Base-by-base conservation (phyloP, 2,329 filamentous ascomycete genomes). In the Aspergillus spinulosporus region DNA sequence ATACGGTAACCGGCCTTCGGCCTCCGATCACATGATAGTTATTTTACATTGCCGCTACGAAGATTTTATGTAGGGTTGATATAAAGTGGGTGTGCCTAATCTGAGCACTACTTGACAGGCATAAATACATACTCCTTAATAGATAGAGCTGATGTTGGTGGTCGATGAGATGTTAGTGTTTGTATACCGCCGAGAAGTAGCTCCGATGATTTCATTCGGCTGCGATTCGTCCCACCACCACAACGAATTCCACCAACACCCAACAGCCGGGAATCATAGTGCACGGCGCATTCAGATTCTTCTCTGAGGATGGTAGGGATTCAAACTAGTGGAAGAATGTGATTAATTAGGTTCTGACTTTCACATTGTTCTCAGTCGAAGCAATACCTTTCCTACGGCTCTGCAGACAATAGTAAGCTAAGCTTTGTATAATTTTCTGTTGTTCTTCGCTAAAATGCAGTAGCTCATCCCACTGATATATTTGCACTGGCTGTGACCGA, bases 351-450 rank as follows among this genome's bases (percentile, higher is more conserved):
- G 21, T 37, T 52, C 46, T 49, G 56, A 53, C 57, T 45, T 43
- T 7, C 15, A 36, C 28, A 50, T 47, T 29, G 9, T 53, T 58
- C 31, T 58, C 55, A 97, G 94, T 99, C 94, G 54, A 97, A 97
- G 80, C 94, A 97, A 87, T 99, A 97, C 74, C 84, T 99, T 61
- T 95, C 93, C 68, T 88, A 89, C 64, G 90, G 96, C 74, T 93
- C 92, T 43, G 85, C 96, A 73, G 89, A 96, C 72, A 84, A 92
- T 79, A 92, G 90, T 90, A 73, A 72, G 79, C 70, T 52, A 52
- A 55, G 45, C 28, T 14, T 12, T 29, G 14, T 44, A 32, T 12
- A 37, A 34, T 40, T 26, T 48, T 32, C 46, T 11, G 31, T 48
- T 7, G 14, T 14, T 54, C 37, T 69, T 63, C 68, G 66, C 46